Base-by-base conservation (phyloP, 1,284 basidiomycete genomes). In the Ganoderma leucocontextum region DNA sequence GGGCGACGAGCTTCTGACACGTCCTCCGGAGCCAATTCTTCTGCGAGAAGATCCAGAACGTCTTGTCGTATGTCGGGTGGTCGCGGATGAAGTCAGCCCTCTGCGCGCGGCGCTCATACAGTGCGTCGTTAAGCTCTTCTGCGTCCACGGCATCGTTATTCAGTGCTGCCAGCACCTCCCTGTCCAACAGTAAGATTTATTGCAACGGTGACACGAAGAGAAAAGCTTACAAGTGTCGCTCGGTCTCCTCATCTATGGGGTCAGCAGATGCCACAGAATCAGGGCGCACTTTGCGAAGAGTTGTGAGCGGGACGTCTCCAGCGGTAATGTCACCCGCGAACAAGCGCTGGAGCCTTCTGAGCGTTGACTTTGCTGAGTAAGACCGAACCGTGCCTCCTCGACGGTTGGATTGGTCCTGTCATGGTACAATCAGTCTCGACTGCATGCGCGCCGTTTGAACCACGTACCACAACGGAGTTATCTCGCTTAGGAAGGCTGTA, bases 31-130 rank as follows among this genome's bases (percentile, higher is more conserved):
- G 60, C 4, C 82, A 80, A 73, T 93, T 96, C 74, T 88, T 88
- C 80, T 98, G 96, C 3, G 92, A 90, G 78, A 99, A 93, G 10
- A 98, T 73, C 91, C 95, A 98, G 74, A 98, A 92, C 0, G 94
- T 90, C 76, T 91, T 93, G 81, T 99, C 97, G 76, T 94, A 99
- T 0, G 91, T 89, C 0, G 97, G 96, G 81, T 99, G 93, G 58
- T 92, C 88, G 2, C 89, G 89, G 73, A 99, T 98, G 78, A 98
- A 95, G 72, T 95, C 93, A 0, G 94, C 92, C 76, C 93, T 93
- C 76, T 89, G 89, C 15, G 94, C 94, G n/a, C 91, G 87, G 10
- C 88, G 87, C 78, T 98, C 94, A 66, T 91, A 87, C 49, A 87
- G 71, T 10, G 85, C 86, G 72, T 96, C 92, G 73, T 85, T 83